Percentiles rank a stretch among this genome's conserved stretches.
Evolutionary conservation across 257 asterid species (phyloP).

Genomic region (Solanum sparsipilum): DNA sequence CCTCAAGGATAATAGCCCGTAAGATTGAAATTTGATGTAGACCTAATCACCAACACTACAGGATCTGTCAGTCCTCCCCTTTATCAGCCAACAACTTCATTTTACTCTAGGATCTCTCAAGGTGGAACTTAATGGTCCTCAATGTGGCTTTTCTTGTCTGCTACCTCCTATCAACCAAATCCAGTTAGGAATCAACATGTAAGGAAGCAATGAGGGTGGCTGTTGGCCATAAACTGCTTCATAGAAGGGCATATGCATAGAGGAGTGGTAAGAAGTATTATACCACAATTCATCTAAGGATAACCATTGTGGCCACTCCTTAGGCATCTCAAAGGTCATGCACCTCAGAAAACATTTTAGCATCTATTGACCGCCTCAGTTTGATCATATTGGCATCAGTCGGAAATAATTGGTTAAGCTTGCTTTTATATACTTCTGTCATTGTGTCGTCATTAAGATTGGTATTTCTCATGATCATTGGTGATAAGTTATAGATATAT

Average conservation of each 20-base stretch:
- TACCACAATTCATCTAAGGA: not conserved
- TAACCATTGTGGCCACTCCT: not conserved
- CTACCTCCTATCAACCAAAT: not conserved
- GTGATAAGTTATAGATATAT: not conserved
- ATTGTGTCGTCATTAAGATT: not conserved
- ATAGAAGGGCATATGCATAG: not conserved
- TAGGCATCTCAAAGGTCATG: not conserved
- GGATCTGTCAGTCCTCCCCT: not conserved
- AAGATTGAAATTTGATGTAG: not conserved
- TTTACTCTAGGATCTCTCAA: not conserved
- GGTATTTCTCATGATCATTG: not conserved
- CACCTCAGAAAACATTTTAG: not conserved
- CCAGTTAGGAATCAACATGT: not conserved
- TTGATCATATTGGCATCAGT: not conserved
- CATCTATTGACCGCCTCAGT: not conserved
- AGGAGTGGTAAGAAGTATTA: not conserved
- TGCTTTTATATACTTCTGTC: not conserved
- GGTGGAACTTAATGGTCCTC: not conserved
- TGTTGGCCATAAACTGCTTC: not conserved
- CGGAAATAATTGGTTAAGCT: not conserved
- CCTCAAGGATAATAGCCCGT: not conserved
- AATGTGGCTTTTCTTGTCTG: not conserved
- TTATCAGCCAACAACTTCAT: not conserved
- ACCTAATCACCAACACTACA: not conserved
- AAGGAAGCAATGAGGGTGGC: not conserved